These are phyloP conservation scores for Cercophora sp. DNA, from an alignment of 495 filamentous ascomycete species.

Conservation along the genomic window DNA sequence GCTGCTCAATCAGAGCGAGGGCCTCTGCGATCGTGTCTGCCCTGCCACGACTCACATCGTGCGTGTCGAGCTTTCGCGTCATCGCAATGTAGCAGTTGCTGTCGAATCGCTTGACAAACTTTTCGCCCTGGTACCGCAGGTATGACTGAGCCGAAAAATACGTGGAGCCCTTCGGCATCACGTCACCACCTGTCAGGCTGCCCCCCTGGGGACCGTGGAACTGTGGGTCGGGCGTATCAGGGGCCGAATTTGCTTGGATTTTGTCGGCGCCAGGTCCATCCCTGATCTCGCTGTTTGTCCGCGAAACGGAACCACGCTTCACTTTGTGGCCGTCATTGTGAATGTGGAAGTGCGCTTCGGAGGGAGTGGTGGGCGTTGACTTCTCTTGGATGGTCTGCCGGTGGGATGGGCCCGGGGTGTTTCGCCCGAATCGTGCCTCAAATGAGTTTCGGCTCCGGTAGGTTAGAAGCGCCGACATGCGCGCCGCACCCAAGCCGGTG, in stretches of 20 bases:
- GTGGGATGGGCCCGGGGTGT: constrained; percentile 78
- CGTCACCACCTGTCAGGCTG: constrained; percentile 35
- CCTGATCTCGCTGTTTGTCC: constrained; percentile 27
- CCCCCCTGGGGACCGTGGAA: constrained; percentile 60
- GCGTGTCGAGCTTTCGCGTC: constrained; percentile 97
- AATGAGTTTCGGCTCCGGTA: constrained; percentile 97
- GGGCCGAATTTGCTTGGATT: constrained; percentile 31
- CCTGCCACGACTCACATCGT: constrained; percentile 81
- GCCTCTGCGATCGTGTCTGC: constrained; percentile 62
- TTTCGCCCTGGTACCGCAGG: constrained; percentile 93
- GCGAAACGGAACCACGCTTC: constrained; percentile 35
- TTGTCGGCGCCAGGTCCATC: constrained; percentile 32
- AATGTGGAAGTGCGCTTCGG: constrained; percentile 84
- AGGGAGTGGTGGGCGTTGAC: constrained; percentile 58
- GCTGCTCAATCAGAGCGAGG: constrained; percentile 78
- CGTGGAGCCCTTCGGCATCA: constrained; percentile 60
- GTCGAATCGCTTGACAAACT: constrained; percentile 96
- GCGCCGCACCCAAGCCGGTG: constrained; percentile 85
- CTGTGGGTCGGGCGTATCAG: constrained; percentile 61
- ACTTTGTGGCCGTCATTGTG: constrained; percentile 92
- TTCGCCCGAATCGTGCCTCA: constrained; percentile 89
- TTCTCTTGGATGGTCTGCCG: constrained; percentile 71
- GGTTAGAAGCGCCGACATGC: constrained; percentile 93
- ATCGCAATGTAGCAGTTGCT: constrained; percentile 99
- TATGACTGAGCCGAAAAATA: constrained; percentile 98